Percentiles rank a stretch among this genome's conserved stretches.
Conservation (phyloP, 345 rosid genomes). For the Eucalyptus tenuipes region DNA sequence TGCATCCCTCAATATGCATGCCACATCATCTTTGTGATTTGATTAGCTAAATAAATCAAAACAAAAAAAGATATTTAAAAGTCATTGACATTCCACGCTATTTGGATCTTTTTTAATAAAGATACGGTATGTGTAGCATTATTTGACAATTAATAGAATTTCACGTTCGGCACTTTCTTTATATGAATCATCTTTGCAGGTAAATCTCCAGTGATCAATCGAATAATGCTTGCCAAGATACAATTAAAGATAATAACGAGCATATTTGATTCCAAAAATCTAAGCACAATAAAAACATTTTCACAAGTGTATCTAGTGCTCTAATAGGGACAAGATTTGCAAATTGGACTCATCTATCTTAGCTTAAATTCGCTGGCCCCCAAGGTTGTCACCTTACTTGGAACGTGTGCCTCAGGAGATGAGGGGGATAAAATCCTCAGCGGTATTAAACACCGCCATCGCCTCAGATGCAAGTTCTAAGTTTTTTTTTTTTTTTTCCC, state of each 20-base stretch:
- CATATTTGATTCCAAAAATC: not conserved
- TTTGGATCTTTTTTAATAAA: not conserved
- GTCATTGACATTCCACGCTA: not conserved
- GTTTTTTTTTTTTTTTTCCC: not conserved
- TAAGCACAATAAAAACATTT: not conserved
- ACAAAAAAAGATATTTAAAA: not conserved
- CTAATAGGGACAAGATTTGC: not conserved
- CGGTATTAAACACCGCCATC: not conserved
- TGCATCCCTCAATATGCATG: not conserved
- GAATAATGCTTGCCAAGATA: not conserved
- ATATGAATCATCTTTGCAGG: not conserved
- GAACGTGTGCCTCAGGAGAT: not conserved
- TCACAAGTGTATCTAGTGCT: not conserved
- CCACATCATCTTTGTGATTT: not conserved
- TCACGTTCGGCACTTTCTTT: not conserved
- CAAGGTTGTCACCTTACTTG: not conserved
- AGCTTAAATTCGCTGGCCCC: not conserved
- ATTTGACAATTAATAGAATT: not conserved
- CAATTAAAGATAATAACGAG: not conserved
- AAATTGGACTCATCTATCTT: not conserved
- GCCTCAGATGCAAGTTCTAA: not conserved
- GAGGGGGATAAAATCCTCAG: not conserved
- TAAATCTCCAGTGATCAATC: not conserved
- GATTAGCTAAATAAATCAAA: not conserved
- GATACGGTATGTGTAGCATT: fast-evolving